Percentiles rank a stretch among this genome's conserved stretches.
These are phyloP conservation scores for Trichoderma cornu-damae DNA, from an alignment of 2,329 filamentous ascomycete genomes.

Conservation along the genomic window DNA sequence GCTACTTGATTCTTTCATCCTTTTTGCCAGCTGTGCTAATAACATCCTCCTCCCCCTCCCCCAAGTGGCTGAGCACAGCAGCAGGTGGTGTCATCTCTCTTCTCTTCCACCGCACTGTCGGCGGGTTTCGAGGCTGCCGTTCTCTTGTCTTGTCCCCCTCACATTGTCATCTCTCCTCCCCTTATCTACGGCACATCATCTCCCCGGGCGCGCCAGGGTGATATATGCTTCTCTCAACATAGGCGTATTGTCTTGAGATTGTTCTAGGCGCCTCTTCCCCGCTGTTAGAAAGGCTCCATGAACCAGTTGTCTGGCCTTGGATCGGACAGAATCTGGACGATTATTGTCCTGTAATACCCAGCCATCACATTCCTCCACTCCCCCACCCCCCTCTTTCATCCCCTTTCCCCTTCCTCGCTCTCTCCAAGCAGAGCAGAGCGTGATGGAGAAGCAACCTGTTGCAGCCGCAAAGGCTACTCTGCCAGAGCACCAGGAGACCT, in stretches of 20 bases:
- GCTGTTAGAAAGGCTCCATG: neutral
- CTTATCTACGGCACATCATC: neutral
- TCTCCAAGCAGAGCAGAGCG: neutral
- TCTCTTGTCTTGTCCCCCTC: neutral
- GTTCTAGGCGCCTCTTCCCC: neutral
- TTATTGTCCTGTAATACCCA: neutral
- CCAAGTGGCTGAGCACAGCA: constrained; percentile 17
- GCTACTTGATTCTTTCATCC: constrained; percentile 18
- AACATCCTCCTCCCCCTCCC: neutral
- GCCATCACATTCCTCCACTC: no score
- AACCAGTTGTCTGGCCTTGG: neutral
- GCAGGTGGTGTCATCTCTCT: constrained; percentile 6
- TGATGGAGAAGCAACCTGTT: constrained; percentile 12
- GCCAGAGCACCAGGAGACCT: constrained; percentile 25
- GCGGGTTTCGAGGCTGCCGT: constrained; percentile 4
- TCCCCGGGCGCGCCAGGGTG: neutral
- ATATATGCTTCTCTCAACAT: neutral
- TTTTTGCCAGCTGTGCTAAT: constrained; percentile 13
- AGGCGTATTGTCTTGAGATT: neutral
- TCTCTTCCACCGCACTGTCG: constrained; percentile 4
- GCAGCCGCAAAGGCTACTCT: constrained; percentile 3
- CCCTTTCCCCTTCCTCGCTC: no score
- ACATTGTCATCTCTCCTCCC: neutral
- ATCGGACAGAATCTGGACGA: neutral
- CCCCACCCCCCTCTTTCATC: no score